These are phyloP conservation scores for Saccharomycodes ludwigii DNA, from an alignment of 805 yeast species.

Conservation along the genomic window DNA sequence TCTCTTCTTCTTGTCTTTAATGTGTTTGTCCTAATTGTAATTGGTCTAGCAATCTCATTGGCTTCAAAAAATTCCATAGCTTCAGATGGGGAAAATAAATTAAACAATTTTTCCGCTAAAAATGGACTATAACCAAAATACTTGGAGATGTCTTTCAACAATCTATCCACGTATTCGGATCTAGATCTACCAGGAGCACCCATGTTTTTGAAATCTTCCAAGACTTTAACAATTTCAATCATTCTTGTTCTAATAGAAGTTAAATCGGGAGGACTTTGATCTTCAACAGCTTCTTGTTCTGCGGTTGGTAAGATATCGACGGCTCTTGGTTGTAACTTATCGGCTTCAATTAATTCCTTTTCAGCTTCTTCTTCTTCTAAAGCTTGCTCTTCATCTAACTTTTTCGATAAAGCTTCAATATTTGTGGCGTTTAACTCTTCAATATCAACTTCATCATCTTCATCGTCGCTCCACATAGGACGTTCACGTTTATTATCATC, in stretches of 20 bases:
- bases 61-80: slow-evolving; percentile 98
- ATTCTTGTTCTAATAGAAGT: slow-evolving; percentile 83
- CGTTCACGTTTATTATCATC: slow-evolving; percentile 25
- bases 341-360: slow-evolving; percentile 46
- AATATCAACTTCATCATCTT: slow-evolving; percentile 47
- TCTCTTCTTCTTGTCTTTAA: slow-evolving; percentile 90
- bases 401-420: slow-evolving; percentile 66
- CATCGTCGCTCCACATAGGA: slow-evolving; percentile 78
- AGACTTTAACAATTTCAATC: slow-evolving; percentile 87
- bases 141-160: slow-evolving; percentile 75
- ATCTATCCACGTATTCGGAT: slow-evolving; percentile 65
- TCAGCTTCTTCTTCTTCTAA: slow-evolving; percentile 52
- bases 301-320: slow-evolving; percentile 53
- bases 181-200: slow-evolving; percentile 84
- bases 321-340: slow-evolving; percentile 58
- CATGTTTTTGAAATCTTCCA: slow-evolving; percentile 74
- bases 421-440: slow-evolving; percentile 68
- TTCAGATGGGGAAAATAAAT: slow-evolving; percentile 86
- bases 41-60: slow-evolving; percentile 91
- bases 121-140: slow-evolving; percentile 90
- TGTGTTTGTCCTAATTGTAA: slow-evolving; percentile 96
- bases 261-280: slow-evolving; percentile 55
- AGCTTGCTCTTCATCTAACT: slow-evolving; percentile 48
- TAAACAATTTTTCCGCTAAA: slow-evolving; percentile 87
- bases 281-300: slow-evolving; percentile 47